Percentiles rank a stretch among this genome's conserved stretches.
These are phyloP conservation scores for Gossypium davidsonii DNA, from an alignment of 441 rosid species.

Conservation along the genomic window DNA sequence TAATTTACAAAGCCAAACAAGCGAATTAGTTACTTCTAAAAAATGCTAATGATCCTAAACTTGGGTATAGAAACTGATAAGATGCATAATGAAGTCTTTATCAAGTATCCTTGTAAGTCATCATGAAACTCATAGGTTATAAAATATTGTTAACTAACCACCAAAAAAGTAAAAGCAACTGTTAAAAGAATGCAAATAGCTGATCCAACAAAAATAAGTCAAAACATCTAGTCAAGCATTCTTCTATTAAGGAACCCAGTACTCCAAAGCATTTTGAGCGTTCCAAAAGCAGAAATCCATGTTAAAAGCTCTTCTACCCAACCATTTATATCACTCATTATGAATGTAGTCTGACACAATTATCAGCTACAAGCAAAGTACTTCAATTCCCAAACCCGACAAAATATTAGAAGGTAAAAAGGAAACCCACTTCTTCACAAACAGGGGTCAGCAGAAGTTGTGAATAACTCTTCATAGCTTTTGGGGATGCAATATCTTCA, in stretches of 20 bases:
- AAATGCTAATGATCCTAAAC: neutral
- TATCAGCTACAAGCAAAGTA: neutral
- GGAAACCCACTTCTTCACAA: constrained; percentile 78
- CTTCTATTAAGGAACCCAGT: neutral
- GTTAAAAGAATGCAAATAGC: neutral
- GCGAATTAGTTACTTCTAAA: neutral
- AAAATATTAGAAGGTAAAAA: neutral
- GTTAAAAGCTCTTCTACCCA: neutral
- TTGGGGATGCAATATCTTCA: constrained; percentile 88
- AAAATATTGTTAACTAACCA: neutral
- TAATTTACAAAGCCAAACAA: constrained; percentile 13
- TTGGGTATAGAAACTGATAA: neutral
- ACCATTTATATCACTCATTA: neutral
- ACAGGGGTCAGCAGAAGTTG: constrained; percentile 96
- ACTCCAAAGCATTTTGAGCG: neutral
- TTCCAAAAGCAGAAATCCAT: neutral
- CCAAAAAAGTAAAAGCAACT: neutral
- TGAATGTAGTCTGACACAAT: constrained; percentile 1
- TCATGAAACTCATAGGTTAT: neutral
- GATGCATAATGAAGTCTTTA: neutral
- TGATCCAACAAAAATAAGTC: neutral
- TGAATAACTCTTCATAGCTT: constrained; percentile 77
- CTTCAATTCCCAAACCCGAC: neutral
- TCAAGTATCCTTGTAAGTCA: neutral
- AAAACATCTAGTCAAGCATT: neutral